Evolutionary conservation across 805 yeast species (phyloP), one percentile per base, ranked within the genome.

Genomic region (Lipomyces kockii): DNA sequence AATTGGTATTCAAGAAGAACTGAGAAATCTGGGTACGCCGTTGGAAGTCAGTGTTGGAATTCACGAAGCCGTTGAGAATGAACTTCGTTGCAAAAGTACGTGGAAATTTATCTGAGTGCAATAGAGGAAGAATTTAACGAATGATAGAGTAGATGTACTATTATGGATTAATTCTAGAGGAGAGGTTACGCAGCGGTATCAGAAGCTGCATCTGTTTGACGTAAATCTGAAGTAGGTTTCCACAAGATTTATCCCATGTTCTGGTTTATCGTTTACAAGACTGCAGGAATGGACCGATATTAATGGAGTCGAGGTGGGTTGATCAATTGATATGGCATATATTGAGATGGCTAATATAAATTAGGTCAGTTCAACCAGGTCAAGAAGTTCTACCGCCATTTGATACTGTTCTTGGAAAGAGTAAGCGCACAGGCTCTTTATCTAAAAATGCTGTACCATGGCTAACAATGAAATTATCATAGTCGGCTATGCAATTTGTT

Each of bases 161-260:
- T 71, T 95, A 3, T 92, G 93, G 87, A 82, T 94, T 56, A 80
- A 85, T 69, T 80, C 85, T 12, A 70, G 77, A 2, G 98, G 98
- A 2, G 82, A 85, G 29, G 83, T 93, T 35, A 76, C 83, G 2
- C 85, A 90, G 56, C 78, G 89, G 55, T 94, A 94, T 78, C 95
- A 90, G 74, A 94, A 94, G 77, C 74, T 95, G 20, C 98, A 95
- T 78, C 78, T 95, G 14, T 94, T 94, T 76, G 98, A 95, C 74
- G 97, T 92, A 17, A 89, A 89, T 68, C 88, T 93, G 25, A 76
- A 79, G 73, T 64, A 61, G 34, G 74, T 63, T 5, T 29, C 34
- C 46, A 57, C n/a, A 17, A 25, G 37, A 6, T 49, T 11, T 1
- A 17, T 8, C 34, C 12, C 9, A 20, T 27, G n/a, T 9, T 53